Conservation (phyloP, 768 basidiomycete genomes). For the Termitomyces sp. region DNA sequence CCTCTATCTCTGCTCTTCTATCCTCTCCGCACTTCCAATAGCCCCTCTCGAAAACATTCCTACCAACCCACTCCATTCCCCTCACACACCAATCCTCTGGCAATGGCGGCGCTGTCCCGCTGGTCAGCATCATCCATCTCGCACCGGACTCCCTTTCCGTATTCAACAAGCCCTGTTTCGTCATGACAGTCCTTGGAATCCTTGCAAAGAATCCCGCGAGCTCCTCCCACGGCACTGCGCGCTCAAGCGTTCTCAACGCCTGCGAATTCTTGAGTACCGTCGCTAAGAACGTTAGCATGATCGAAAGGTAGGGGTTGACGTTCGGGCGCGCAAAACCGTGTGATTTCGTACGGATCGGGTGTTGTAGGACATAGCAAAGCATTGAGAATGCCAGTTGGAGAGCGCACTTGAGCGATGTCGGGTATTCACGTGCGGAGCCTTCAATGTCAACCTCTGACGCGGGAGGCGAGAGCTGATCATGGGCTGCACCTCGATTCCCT, state of each 20-base stretch:
- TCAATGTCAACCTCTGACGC: constrained; percentile 25
- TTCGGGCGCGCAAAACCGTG: constrained; percentile 42
- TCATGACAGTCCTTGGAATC: constrained; percentile 50
- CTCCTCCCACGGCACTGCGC: constrained; percentile 79
- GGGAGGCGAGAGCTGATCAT: constrained; percentile 23
- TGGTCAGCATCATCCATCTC: constrained; percentile 64
- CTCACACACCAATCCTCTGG: constrained; percentile 94
- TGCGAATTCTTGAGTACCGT: constrained; percentile 64
- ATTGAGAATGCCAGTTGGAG: constrained; percentile 75
- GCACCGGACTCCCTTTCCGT: constrained; percentile 26
- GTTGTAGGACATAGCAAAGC: constrained; percentile 64
- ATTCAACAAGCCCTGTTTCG: constrained; percentile 26
- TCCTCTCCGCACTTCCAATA: constrained; percentile 87
- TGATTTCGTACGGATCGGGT: constrained; percentile 55
- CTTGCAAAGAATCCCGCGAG: constrained; percentile 58
- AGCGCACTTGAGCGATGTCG: constrained; percentile 66
- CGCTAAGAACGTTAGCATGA: constrained; percentile 84
- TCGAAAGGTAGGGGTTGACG: constrained; percentile 83
- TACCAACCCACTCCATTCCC: constrained; percentile 95
- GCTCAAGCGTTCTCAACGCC: constrained; percentile 60
- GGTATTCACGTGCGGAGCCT: constrained; percentile 32
- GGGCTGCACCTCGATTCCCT: not conserved
- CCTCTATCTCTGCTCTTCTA: constrained; percentile 67
- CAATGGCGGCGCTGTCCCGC: constrained; percentile 62
- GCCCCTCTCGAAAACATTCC: constrained; percentile 86